Percentiles rank a stretch among this genome's conserved stretches.
These are phyloP conservation scores for Kingdonia uniflora DNA, from an alignment of 164 flowering plant genomes.

Conservation along the genomic window DNA sequence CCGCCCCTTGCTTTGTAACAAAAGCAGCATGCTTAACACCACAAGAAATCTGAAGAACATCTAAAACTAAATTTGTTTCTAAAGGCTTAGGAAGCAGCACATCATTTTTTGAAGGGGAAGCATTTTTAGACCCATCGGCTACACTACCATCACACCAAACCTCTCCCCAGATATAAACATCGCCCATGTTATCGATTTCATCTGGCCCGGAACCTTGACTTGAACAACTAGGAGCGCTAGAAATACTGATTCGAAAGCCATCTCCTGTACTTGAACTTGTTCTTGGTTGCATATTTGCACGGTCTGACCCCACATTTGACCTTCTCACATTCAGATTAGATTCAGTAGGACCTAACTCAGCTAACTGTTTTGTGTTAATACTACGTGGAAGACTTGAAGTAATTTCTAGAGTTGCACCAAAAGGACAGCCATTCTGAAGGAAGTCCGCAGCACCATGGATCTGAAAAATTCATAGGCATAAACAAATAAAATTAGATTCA, in stretches of 20 bases:
- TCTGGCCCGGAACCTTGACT: constrained; percentile 88
- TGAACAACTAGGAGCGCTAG: constrained; percentile 86
- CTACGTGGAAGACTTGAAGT: constrained; percentile 27
- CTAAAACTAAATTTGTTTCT: constrained; percentile 76
- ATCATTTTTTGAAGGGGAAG: constrained; percentile 38
- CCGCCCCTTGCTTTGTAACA: constrained; percentile 87
- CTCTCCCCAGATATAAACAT: constrained; percentile 94
- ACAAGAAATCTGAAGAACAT: constrained; percentile 76
- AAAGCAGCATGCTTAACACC: constrained; percentile 80
- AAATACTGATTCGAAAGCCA: constrained; percentile 78
- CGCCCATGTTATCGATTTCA: constrained; percentile 89
- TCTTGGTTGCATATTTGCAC: constrained; percentile 79
- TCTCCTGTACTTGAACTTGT: constrained; percentile 39
- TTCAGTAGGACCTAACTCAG: constrained; percentile 17
- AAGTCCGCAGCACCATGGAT: constrained; percentile 30
- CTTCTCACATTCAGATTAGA: constrained; percentile 23
- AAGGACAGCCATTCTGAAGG: constrained; percentile 24
- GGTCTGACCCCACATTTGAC: constrained; percentile 82
- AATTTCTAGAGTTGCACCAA: constrained; percentile 35
- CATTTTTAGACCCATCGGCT: constrained; percentile 25
- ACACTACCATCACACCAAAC: constrained; percentile 51
- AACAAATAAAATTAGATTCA: not conserved
- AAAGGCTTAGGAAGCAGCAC: constrained; percentile 62
- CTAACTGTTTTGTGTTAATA: not conserved
- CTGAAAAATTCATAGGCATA: constrained; percentile 6